Base-by-base conservation (phyloP, 2,329 filamentous ascomycete species). In the Colletotrichum tofieldiae region DNA sequence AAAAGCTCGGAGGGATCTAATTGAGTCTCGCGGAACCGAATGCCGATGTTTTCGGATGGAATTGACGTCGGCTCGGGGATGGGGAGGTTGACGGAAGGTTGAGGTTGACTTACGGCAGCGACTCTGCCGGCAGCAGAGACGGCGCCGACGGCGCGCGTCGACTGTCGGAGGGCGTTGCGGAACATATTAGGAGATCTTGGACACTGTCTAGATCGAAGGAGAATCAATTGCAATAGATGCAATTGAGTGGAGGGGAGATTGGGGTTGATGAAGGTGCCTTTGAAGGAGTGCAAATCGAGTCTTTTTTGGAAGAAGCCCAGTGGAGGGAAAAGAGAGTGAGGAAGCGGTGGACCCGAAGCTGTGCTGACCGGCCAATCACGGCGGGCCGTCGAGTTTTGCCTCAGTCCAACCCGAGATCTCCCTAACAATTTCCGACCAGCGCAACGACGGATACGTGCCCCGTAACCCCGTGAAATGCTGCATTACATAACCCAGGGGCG, bases 101-200 rank as follows among this genome's bases (percentile, higher is more conserved):
- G 62, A 71, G 55, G 49, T 69, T 60, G 69, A 97, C 96, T 93
- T 95, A 98, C 96, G 88, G 92, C 93, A 86, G 93, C 93, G 88
- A 97, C 92, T 91, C 95, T 94, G 90, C 94, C 92, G 83, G 93
- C 90, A 84, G 94, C 93, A 93, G 94, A 94, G 89, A 97, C 91
- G 88, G 94, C 94, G 89, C 94, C 93, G 88, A 96, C 94, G 87
- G 94, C 93, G 90, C 95, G 95, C 89, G 93, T 93, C 86, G 95
- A 97, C 91, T 97, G 95, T 90, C 95, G 92, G 88, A 98, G 91
- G 90, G 96, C 95, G 92, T 94, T 97, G 89, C 96, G 94, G 91
- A 98, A 97, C 96, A 98, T 98, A 88, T 84, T 89, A 79, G 81
- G 86, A 88, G 86, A 84, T 84, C 81, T 85, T 79, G 86, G 81